phyloP scores from a whole-genome alignment of 352 stramenopile genomes.

The Globisporangium barbulae region DNA sequence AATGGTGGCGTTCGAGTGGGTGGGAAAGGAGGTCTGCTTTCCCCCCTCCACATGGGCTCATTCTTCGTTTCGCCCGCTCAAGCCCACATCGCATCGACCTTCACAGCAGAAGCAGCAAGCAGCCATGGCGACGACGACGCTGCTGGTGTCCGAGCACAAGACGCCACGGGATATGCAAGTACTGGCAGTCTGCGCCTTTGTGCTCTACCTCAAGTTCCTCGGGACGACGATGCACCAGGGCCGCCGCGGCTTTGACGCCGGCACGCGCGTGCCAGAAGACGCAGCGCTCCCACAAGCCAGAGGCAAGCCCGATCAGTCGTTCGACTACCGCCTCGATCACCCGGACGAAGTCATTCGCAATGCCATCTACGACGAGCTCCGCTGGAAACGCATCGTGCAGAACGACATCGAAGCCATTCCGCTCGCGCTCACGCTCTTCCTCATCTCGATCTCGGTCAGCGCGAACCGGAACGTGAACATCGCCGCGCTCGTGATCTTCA shows the following conservation, averaged over 20 bases:
- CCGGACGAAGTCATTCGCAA: not conserved
- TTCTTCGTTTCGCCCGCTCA: too few relatives aligned
- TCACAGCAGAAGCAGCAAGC: too few relatives aligned
- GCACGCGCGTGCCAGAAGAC: slow-evolving; percentile 44
- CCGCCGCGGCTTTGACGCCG: slow-evolving; percentile 40
- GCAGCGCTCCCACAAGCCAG: slow-evolving; percentile 22
- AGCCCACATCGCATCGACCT: too few relatives aligned
- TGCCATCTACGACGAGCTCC: not conserved
- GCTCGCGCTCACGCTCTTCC: slow-evolving; percentile 29
- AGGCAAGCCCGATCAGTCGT: not conserved
- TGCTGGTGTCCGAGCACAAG: too few relatives aligned
- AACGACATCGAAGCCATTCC: slow-evolving; percentile 21
- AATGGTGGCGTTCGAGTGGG: too few relatives aligned
- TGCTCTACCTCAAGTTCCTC: slow-evolving; percentile 68
- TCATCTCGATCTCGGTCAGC: slow-evolving; percentile 15
- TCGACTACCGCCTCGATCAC: not conserved
- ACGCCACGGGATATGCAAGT: too few relatives aligned
- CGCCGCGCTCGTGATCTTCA: slow-evolving; percentile 25
- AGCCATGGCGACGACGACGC: too few relatives aligned
- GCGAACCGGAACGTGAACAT: slow-evolving; percentile 22
- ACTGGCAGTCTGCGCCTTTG: slow-evolving; percentile 23
- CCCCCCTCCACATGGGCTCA: too few relatives aligned
- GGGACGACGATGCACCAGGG: slow-evolving; percentile 45
- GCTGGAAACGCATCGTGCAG: slow-evolving; percentile 17
- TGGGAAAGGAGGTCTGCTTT: too few relatives aligned